phyloP scores from a whole-genome alignment of 2,329 filamentous ascomycete species.

The Lachnum nothofagi region DNA sequence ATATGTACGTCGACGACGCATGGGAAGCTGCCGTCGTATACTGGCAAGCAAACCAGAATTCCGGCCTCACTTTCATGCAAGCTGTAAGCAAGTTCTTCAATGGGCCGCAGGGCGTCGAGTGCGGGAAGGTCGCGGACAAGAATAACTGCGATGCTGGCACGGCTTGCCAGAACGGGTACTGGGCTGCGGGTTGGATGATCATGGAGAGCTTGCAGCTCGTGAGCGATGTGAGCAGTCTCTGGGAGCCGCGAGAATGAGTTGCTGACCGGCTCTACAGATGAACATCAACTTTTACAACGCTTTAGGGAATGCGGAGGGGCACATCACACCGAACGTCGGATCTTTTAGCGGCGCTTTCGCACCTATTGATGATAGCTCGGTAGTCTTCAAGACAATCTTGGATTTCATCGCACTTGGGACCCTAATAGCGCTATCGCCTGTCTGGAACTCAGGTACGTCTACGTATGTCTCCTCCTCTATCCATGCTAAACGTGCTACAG shows the following conservation, averaged over 20 bases:
- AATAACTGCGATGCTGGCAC: neutral
- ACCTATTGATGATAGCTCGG: neutral
- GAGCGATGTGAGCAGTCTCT: neutral
- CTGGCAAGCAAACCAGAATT: neutral
- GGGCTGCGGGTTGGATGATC: neutral
- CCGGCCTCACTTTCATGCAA: neutral
- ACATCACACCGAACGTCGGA: neutral
- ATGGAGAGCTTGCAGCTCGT: neutral
- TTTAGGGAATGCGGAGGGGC: neutral
- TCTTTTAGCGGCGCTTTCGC: neutral
- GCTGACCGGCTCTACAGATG: too few relatives aligned
- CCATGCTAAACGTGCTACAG: neutral
- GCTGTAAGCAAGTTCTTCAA: slow-evolving; percentile 1
- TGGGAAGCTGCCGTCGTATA: neutral
- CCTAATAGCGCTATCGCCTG: neutral
- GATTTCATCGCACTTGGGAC: neutral
- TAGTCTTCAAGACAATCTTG: neutral
- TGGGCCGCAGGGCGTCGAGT: neutral
- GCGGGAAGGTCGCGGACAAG: neutral
- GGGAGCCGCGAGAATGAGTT: too few relatives aligned
- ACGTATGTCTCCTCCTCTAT: neutral
- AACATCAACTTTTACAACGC: slow-evolving; percentile 2
- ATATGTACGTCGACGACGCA: neutral
- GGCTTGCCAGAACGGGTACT: neutral
- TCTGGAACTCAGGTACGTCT: neutral